Evolutionary conservation across 129 eudicot species (phyloP), one percentile per base, ranked within the genome.

Genomic region (Sambucus nigra): DNA sequence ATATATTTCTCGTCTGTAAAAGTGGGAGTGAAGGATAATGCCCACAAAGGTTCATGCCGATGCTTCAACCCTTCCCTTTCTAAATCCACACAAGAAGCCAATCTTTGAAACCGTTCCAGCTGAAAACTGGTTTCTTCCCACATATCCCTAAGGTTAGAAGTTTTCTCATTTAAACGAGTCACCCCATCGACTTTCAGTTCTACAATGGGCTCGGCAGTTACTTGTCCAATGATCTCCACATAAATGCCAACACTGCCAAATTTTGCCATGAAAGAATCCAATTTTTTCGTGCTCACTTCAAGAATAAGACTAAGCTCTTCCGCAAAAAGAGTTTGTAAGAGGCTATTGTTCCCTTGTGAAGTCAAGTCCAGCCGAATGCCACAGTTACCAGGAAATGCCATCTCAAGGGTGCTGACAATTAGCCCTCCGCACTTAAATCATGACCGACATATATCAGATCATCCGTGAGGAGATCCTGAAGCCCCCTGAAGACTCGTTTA

Each of bases 331-430:
- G 78, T 80, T 42, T 86, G 59, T 16, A 73, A 75, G n/a, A 74
- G 49, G 66, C 76, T 86, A 31, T 31, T 31, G 13, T 62, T 75
- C 46, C 71, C 94, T 4, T 65, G 63, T 3, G 88, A 79, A 32
- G 65, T 70, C 47, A 91, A 69, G 51, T 57, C 73, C 60, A 91
- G 49, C 50, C 58, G 48, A 60, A 70, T 35, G 13, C 63, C 70
- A n/a, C 35, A 55, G 32, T 91, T 86, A 21, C 99, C 99, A 13
- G 99, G 94, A 68, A 91, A 91, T 13, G 95, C 99, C 99, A 91
- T 91, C 71, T 91, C 99, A 6, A 91, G 89, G 51, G 61, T 61
- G 41, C 69, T 28, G n/a, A 91, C 77, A 1, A 91, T 51, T 31
- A 91, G 66, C 25, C 95, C 99, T 16, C 99, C 99, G 9, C 86